Evolutionary conservation across 1,284 basidiomycete genomes (phyloP).

Genomic region (Ganoderma sinense): DNA sequence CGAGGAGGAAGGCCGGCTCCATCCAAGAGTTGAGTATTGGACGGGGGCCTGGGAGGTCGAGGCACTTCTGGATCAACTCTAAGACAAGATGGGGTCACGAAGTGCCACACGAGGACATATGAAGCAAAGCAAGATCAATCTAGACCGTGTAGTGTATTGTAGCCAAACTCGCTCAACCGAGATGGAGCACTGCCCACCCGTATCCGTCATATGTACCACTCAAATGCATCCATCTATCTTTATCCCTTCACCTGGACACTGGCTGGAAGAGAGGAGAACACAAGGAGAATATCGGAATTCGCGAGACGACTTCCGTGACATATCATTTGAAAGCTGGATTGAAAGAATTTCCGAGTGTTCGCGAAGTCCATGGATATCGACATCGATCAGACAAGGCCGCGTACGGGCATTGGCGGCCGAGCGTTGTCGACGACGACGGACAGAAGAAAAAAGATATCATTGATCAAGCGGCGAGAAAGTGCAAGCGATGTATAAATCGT

Average conservation of each 20-base stretch:
- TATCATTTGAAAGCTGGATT: background rate
- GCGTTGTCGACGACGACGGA: background rate
- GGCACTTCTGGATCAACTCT: constrained; percentile 69
- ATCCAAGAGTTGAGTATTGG: constrained; percentile 84
- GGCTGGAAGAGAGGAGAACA: background rate
- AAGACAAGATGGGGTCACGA: constrained; percentile 10
- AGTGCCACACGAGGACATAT: background rate
- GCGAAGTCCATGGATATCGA: background rate
- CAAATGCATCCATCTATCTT: background rate
- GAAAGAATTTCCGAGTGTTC: background rate
- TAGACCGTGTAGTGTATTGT: background rate
- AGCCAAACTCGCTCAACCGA: constrained; percentile 17
- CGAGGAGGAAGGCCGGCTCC: constrained; percentile 65
- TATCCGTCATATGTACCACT: background rate
- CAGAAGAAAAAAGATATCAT: background rate
- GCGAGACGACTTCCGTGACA: background rate
- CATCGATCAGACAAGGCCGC: background rate
- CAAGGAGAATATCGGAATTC: background rate
- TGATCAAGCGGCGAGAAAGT: background rate
- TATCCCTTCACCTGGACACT: background rate
- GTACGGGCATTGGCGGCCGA: background rate
- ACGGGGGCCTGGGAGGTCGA: constrained; percentile 95
- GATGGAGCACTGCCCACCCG: background rate
- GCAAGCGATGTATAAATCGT: constrained; percentile 12
- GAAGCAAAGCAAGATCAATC: background rate